phyloP scores from a whole-genome alignment of 352 stramenopile genomes.

The Globisporangium heterothallicum region DNA sequence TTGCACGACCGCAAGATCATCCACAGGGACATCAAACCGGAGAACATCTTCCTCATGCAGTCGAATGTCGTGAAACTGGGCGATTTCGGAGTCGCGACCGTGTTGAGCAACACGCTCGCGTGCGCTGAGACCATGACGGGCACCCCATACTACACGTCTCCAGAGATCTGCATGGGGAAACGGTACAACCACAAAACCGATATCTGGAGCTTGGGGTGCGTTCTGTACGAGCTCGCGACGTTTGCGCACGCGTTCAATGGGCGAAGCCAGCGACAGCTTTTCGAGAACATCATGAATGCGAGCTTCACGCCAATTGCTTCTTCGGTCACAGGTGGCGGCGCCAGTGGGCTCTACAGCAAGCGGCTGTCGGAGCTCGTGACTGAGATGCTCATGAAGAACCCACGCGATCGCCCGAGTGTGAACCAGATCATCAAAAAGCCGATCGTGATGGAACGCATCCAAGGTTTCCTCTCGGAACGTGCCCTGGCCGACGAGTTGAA shows the following conservation, averaged over 20 bases:
- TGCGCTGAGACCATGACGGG: conserved; percentile 70
- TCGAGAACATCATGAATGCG: conserved; percentile 59
- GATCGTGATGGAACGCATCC: conserved; percentile 57
- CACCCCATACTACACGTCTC: conserved; percentile 91
- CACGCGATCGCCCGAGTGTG: conserved; percentile 54
- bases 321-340: neutral
- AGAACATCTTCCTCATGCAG: conserved; percentile 81
- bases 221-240: conserved; percentile 91
- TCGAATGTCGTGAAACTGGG: conserved; percentile 64
- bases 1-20: conserved; percentile 82
- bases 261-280: conserved; percentile 67
- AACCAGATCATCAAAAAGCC: conserved; percentile 52
- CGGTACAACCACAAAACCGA: conserved; percentile 93
- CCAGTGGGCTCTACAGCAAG: conserved; percentile 12
- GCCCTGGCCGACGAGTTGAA: conserved; percentile 52
- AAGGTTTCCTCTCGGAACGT: conserved; percentile 50
- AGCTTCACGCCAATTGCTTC: conserved; percentile 18
- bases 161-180: conserved; percentile 90
- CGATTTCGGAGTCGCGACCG: conserved; percentile 76
- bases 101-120: conserved; percentile 68
- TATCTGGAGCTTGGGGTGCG: conserved; percentile 91
- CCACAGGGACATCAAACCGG: conserved; percentile 83
- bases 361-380: conserved; percentile 32
- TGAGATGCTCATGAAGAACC: conserved; percentile 60
- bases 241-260: conserved; percentile 88